Conservation (phyloP, 2,329 filamentous ascomycete genomes). For the Phyllosticta citrichinensis region DNA sequence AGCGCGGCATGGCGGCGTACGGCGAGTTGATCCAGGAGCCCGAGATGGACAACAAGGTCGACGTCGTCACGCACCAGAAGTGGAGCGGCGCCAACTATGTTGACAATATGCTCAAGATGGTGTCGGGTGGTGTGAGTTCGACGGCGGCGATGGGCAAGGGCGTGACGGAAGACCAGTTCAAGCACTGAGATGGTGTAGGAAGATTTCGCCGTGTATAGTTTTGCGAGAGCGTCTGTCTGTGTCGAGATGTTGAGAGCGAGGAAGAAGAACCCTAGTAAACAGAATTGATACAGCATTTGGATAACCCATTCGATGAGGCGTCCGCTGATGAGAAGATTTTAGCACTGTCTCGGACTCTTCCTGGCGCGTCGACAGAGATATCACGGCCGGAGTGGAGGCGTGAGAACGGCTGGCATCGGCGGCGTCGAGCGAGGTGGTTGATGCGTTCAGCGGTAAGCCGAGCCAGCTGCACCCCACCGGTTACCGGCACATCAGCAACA, state of each 20-base stretch:
- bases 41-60: constrained; percentile 81
- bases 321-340: neutral
- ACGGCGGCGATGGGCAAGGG: constrained; percentile 96
- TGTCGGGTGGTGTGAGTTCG: constrained; percentile 81
- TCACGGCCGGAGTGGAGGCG: neutral
- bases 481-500: neutral
- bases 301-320: neutral
- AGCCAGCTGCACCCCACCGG: neutral
- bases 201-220: neutral
- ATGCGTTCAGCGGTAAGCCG: neutral
- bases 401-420: neutral
- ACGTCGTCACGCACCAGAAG: constrained; percentile 98
- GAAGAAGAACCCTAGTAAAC: neutral
- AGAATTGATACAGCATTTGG: neutral
- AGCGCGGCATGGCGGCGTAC: constrained; percentile 88
- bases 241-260: neutral
- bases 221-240: neutral
- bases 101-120: constrained; percentile 94
- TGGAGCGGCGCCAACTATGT: constrained; percentile 94
- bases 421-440: neutral
- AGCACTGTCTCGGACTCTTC: neutral
- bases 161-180: constrained; percentile 96
- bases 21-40: constrained; percentile 96
- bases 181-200: constrained; percentile 23
- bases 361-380: neutral